Evolutionary conservation across 139 green algal species (phyloP), one percentile per base, ranked within the genome.

Genomic region (Closterium sp.): DNA sequence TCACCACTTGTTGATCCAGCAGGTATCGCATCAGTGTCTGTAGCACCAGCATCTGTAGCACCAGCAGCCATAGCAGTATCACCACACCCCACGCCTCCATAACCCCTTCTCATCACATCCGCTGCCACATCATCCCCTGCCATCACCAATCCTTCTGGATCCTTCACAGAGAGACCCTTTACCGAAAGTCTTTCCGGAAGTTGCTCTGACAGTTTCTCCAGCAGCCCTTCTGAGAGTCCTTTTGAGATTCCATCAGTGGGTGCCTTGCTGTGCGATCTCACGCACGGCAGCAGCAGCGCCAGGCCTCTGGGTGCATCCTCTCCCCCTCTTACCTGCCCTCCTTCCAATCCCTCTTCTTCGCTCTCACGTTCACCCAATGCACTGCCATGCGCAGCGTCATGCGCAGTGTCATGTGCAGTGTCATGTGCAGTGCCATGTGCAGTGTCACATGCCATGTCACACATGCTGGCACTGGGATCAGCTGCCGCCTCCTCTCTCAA

Each of bases 201-300:
- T n/a, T 79, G 62, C 5, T 24, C 62, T 27, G 17, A 24, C 62
- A 79, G 62, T 13, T 24, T 79, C 5, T 79, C 62, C 17, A 24
- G 17, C 62, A 79, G 62, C 62, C 62, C 62, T 79, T 91, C 42
- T n/a, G n/a, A n/a, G n/a, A n/a, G n/a, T n/a, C n/a, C n/a, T n/a
- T n/a, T n/a, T n/a, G n/a, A n/a, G n/a, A n/a, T n/a, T n/a, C n/a
- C n/a, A n/a, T n/a, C n/a, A 50, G 5, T 11, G 38, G 38, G 38
- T 50, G 38, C 38, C 38, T 50, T 50, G 38, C 38, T 93, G 95
- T 99, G 99, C 92, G 99, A 98, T 79, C 99, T 96, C 98, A 98
- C 99, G 90, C 97, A 94, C 90, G 62, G 62, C 62, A 79, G 62
- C 62, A 79, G 62, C 62, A 79, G 62, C 62, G 62, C 62, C 17